Evolutionary conservation across 2,329 filamentous ascomycete species (phyloP).

Genomic region (Colletotrichum viniferum): DNA sequence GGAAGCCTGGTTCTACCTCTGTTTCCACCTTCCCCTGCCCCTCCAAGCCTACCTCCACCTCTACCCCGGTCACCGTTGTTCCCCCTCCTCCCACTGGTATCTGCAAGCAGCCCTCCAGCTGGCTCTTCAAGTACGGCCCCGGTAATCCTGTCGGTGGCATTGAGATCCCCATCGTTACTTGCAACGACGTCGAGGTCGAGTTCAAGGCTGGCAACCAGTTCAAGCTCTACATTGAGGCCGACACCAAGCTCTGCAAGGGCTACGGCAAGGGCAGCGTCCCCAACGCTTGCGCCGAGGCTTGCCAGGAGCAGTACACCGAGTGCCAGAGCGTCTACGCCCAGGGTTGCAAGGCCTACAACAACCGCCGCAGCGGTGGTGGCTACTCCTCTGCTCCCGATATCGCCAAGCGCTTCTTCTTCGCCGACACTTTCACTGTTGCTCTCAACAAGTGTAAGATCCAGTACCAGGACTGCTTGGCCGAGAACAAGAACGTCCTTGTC

Average conservation of each 20-base stretch:
- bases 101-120: constrained; percentile 57
- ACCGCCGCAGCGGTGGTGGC: constrained; percentile 11
- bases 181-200: constrained; percentile 55
- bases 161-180: constrained; percentile 55
- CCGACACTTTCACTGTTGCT: constrained; percentile 31
- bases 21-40: constrained; percentile 28
- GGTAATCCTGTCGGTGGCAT: constrained; percentile 61
- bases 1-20: constrained; percentile 31
- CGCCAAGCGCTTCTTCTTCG: constrained; percentile 27
- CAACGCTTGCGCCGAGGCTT: constrained; percentile 55
- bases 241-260: constrained; percentile 46
- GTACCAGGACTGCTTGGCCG: constrained; percentile 50
- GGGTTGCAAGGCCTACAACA: constrained; percentile 43
- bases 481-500: constrained; percentile 44
- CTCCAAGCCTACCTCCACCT: constrained; percentile 29
- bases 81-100: constrained; percentile 55
- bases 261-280: constrained; percentile 42
- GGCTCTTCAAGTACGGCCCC: constrained; percentile 70
- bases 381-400: constrained; percentile 15
- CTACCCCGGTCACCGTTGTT: constrained; percentile 32
- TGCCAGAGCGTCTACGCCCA: constrained; percentile 54
- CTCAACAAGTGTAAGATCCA: constrained; percentile 51
- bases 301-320: constrained; percentile 54
- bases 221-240: constrained; percentile 55
- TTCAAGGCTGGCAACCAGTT: constrained; percentile 45